Conservation (phyloP, 768 basidiomycete species). For the Pleurotus cornucopiae region DNA sequence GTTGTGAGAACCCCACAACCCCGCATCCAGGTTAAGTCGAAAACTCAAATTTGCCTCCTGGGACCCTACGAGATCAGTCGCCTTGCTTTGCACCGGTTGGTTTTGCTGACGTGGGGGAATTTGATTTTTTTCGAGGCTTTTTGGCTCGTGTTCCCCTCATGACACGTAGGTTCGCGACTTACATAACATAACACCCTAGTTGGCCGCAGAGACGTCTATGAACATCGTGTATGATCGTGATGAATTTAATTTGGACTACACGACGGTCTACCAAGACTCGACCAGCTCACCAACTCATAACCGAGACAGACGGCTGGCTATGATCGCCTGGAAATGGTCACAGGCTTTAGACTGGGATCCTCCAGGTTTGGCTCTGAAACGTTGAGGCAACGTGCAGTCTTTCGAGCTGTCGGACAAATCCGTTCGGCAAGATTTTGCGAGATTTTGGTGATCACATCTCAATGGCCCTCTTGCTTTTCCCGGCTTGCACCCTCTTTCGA, state of each 20-base stretch:
- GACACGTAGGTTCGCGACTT: conserved; percentile 6
- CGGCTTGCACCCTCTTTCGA: conserved; percentile 34
- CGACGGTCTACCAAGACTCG: not conserved
- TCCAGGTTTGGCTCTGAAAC: conserved; percentile 7
- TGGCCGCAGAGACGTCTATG: conserved; percentile 5
- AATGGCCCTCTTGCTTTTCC: conserved; percentile 42
- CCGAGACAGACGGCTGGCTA: not conserved
- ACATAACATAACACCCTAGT: conserved; percentile 7
- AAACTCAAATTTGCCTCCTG: conserved; percentile 4
- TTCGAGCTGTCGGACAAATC: conserved; percentile 2
- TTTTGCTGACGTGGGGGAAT: not conserved
- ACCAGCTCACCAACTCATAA: not conserved
- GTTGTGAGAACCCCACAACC: conserved; percentile 3
- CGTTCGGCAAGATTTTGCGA: conserved; percentile 6
- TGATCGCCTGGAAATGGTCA: conserved; percentile 6
- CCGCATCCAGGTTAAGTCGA: not conserved
- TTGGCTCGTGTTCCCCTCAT: not conserved
- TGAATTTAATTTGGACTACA: not conserved
- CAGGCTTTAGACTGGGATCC: conserved; percentile 8
- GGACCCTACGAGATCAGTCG: not conserved
- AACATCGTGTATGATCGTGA: conserved; percentile 7
- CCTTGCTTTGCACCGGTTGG: not conserved
- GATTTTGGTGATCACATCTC: conserved; percentile 18
- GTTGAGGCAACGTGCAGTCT: conserved; percentile 7
- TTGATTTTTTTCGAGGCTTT: not conserved